phyloP scores from a whole-genome alignment of 2,329 filamentous ascomycete species.

The Epichloe uncinata region DNA sequence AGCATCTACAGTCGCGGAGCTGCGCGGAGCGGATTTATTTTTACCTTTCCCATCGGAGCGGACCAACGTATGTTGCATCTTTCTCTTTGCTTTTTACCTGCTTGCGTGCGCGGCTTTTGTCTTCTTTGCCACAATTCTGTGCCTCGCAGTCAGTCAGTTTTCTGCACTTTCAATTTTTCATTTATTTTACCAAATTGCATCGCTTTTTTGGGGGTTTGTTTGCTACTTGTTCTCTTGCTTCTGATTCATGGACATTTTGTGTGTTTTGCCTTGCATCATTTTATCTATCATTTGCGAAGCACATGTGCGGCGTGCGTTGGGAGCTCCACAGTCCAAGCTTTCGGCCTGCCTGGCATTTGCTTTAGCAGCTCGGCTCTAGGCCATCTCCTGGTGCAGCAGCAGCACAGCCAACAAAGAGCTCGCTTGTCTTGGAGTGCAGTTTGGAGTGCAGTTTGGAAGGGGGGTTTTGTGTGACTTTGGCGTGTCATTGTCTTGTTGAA shows the following conservation, averaged over 20 bases:
- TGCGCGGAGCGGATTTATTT: not conserved
- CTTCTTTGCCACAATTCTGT: too few relatives aligned
- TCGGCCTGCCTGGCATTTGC: not conserved
- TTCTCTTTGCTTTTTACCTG: not conserved
- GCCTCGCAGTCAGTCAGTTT: not conserved
- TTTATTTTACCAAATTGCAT: too few relatives aligned
- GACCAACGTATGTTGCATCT: not conserved
- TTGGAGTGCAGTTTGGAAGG: too few relatives aligned
- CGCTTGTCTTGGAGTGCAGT: too few relatives aligned
- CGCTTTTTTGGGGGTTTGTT: too few relatives aligned
- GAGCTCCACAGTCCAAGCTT: not conserved
- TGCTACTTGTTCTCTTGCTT: too few relatives aligned
- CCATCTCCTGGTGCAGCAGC: too few relatives aligned
- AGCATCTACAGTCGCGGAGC: not conserved
- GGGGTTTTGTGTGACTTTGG: not conserved
- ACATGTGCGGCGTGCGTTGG: not conserved
- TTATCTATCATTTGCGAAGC: not conserved
- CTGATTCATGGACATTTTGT: too few relatives aligned
- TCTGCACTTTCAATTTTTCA: too few relatives aligned
- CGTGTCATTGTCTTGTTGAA: not conserved
- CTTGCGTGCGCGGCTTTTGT: too few relatives aligned
- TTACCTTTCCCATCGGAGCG: not conserved
- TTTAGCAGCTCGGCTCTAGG: not conserved
- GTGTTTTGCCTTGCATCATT: not conserved
- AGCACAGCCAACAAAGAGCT: too few relatives aligned